phyloP scores from a whole-genome alignment of 202 grass and related monocot species.

The Panicum virgatum region DNA sequence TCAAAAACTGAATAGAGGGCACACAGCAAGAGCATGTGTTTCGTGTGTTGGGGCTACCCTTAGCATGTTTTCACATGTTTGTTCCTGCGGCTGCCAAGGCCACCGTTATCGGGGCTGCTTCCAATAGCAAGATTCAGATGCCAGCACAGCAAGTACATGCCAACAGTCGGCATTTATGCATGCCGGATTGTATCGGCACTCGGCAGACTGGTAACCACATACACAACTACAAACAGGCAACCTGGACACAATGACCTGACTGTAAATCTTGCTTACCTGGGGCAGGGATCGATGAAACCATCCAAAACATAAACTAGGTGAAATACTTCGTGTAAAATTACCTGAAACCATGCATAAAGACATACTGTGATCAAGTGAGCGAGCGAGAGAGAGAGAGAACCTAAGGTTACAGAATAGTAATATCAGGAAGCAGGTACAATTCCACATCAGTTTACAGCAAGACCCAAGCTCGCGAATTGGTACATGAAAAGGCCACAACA shows the following conservation, averaged over 20 bases:
- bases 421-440: conserved; percentile 43
- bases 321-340: background rate
- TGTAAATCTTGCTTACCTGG: background rate
- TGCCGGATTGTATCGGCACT: background rate
- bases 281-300: background rate
- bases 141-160: too few relatives aligned
- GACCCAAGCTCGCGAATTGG: conserved; percentile 18
- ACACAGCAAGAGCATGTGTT: background rate
- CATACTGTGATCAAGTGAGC: conserved; percentile 7
- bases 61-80: background rate
- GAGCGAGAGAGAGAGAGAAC: background rate
- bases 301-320: background rate
- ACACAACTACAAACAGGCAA: background rate
- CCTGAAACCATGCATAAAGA: background rate
- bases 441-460: conserved; percentile 41
- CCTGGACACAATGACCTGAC: background rate
- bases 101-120: too few relatives aligned
- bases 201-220: background rate
- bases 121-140: too few relatives aligned
- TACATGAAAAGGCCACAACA: conserved; percentile 42
- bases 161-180: too few relatives aligned
- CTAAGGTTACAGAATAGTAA: conserved; percentile 41
- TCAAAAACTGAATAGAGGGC: too few relatives aligned
- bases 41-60: background rate
- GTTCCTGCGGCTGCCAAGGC: background rate